Evolutionary conservation across 495 filamentous ascomycete genomes (phyloP), one percentile per base, ranked within the genome.

Genomic region (Lophiostoma macrostomum): DNA sequence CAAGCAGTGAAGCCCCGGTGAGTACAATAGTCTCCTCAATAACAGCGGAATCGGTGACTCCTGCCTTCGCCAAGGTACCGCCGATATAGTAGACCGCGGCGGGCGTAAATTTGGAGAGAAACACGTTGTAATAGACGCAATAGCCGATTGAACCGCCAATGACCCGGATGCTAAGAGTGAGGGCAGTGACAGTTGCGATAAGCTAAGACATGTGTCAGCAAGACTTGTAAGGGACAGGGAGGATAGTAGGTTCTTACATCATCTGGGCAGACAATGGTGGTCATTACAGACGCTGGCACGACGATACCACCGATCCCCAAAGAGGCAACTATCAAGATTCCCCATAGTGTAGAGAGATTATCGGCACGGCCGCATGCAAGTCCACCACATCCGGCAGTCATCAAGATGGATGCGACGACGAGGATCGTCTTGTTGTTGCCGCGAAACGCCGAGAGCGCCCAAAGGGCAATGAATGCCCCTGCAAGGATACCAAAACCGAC

Each of bases 301-400:
- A 70, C 52, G 29, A 68, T 58, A 25, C 66, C 67, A 20, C 67
- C 67, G 30, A 70, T 55, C 12, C 66, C 67, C 23, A 70, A 52
- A 12, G 52, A 55, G 11, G 61, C 64, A 19, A 70, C 41, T 14
- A 61, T 53, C 5, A 66, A 43, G 32, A 65, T 46, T 13, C 56
- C 64, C 29, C 58, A 65, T 0, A 66, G 41, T 23, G 25, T 42
- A 14, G 46, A 24, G 5, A 67, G 51, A 27, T 64, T 70, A 40
- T 66, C 50, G 1, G 42, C 31, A 10, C 34, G 51, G 10, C 38
- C 56, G 20, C 54, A 43, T 1, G 65, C 53, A 14, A 68, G 40
- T 1, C 58, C 57, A 4, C 67, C 67, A 22, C 50, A 58, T 35
- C 64, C 64, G 5, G 64, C 57, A 16, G 44, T 63, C 52, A 58